Base-by-base conservation (phyloP, 352 stramenopile species). In the Pythium utonaiense region DNA sequence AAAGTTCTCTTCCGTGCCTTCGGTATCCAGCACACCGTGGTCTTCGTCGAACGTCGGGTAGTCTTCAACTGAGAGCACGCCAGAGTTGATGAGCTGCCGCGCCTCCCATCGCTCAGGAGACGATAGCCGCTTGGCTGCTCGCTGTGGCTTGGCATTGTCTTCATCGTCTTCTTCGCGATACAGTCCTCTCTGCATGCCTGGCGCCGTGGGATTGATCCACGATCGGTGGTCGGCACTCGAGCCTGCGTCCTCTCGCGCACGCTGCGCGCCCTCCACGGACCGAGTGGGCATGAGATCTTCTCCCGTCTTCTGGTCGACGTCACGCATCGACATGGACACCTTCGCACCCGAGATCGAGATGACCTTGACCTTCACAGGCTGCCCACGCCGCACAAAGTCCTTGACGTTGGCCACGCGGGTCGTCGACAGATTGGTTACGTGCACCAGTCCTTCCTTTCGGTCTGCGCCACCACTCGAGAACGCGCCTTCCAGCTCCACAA, bases 41-140 rank as follows among this genome's bases (percentile, higher is more conserved):
- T 99, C 96, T 40, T 95, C 80, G 75, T 99, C 96, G 60, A 98
- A 99, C 2, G 92, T 98, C 22, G 97, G 97, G 58, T 99, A 98
- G 68, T 99, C 95, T 67, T 99, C 95, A 7, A 99, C 86, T 0
- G 91, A 95, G n/a, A 99, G 80, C 12, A 99, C 97, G 38, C 98
- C 98, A 13, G 93, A 98, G 60, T 96, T 96, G 67, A 99, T 98
- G 3, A 99, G 80, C 74, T 99, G 97, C 44, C 96, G 86, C 1
- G 96, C 96, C 70, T 99, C 97, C 81, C 96, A 99, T 14, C 97
- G 84, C 71, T 99, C 97, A 2, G 96, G 95, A 30, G 96, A 98
- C 21, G 93, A 98, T 70, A 99, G 88, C 33, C 95, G 88, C 64
- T 97, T 96, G 13, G 69, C 69, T 21, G 80, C 78, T 31, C 87